Evolutionary conservation across 306 rosid species (phyloP).

Genomic region (Dalbergia cochinchinensis): DNA sequence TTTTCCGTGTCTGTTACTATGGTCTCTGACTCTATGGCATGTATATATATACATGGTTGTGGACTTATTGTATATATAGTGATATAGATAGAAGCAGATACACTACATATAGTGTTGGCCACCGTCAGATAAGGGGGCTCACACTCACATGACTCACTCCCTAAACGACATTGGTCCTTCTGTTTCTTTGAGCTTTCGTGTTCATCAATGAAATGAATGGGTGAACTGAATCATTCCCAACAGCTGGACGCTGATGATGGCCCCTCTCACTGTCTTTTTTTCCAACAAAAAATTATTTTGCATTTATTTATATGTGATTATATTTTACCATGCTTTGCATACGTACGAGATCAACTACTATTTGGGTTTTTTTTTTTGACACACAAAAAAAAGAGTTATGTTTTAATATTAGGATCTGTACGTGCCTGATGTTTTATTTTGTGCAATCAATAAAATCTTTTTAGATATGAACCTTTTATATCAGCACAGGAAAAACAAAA

Average conservation of each 20-base stretch:
- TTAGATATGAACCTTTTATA: background rate
- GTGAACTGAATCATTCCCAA: conserved; percentile 43
- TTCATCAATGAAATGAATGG: conserved; percentile 37
- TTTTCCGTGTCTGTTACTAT: conserved; percentile 7
- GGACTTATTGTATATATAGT: background rate
- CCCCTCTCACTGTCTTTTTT: conserved; percentile 25
- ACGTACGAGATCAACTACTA: background rate
- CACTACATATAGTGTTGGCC: background rate
- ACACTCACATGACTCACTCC: conserved; percentile 49
- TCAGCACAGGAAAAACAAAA: background rate
- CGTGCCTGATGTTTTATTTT: background rate
- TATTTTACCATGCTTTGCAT: background rate
- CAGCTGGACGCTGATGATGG: conserved; percentile 39
- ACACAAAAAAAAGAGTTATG: background rate
- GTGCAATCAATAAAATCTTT: background rate
- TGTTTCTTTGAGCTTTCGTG: conserved; percentile 45
- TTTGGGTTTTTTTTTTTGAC: background rate
- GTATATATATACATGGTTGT: conserved; percentile 20
- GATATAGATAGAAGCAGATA: background rate
- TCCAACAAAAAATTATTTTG: background rate
- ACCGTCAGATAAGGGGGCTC: conserved; percentile 46
- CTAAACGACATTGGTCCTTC: conserved; percentile 53
- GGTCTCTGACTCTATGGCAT: conserved; percentile 1
- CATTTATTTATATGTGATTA: background rate
- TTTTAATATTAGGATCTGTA: background rate